Evolutionary conservation across 2,329 filamentous ascomycete species (phyloP).

Genomic region (Elsinoe ampelina): DNA sequence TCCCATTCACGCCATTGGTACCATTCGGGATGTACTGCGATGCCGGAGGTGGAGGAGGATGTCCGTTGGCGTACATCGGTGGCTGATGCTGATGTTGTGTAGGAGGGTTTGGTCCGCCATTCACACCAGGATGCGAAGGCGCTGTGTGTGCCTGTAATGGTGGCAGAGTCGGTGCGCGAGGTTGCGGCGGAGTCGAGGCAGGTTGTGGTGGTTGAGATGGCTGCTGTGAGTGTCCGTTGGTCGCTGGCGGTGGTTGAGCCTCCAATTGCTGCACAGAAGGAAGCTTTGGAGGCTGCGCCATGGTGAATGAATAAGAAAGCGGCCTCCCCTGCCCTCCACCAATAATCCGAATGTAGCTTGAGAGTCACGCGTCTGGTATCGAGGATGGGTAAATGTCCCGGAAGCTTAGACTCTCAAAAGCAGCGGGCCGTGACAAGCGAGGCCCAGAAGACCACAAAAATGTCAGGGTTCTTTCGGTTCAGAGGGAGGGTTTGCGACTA

Average conservation of each 20-base stretch:
- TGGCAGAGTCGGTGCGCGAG: conserved; percentile 16
- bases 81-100: conserved; percentile 20
- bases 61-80: conserved; percentile 12
- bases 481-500: not conserved
- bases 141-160: not conserved
- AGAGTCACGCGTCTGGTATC: not conserved
- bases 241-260: conserved; percentile 7
- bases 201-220: conserved; percentile 12
- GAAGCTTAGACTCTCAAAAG: conserved; percentile 1
- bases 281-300: conserved; percentile 14
- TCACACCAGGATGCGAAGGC: conserved; percentile 12
- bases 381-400: conserved; percentile 3
- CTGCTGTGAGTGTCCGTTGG: not conserved
- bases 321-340: conserved; percentile 11
- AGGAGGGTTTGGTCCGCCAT: conserved; percentile 17
- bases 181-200: conserved; percentile 18
- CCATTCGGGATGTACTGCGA: conserved; percentile 21
- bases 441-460: not conserved
- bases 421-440: conserved; percentile 2
- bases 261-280: conserved; percentile 23
- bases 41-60: conserved; percentile 12
- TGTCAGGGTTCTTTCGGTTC: not conserved
- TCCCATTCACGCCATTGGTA: conserved; percentile 19
- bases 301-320: not conserved
- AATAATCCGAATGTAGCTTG: not conserved